Evolutionary conservation across 2,329 filamentous ascomycete genomes (phyloP).

Genomic region (Arthroderma sp.): DNA sequence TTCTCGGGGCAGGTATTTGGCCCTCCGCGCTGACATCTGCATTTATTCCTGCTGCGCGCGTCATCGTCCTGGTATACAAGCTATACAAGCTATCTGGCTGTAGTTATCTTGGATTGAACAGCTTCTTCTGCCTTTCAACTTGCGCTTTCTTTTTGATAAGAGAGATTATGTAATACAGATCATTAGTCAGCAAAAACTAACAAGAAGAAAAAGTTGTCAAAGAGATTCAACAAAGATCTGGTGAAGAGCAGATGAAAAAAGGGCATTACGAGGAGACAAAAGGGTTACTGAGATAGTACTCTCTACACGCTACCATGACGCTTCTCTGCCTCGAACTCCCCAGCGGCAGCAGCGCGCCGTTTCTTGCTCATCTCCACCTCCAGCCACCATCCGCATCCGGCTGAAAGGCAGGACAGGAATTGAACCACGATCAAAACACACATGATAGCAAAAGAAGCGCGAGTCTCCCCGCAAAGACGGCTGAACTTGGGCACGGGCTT

Average conservation of each 20-base stretch:
- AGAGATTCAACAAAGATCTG: background rate
- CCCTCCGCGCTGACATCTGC: background rate
- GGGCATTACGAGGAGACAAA: background rate
- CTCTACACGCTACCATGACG: background rate
- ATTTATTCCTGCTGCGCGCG: background rate
- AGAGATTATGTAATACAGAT: no score
- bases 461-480: conserved; percentile 28
- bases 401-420: background rate
- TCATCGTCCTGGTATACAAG: background rate
- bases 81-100: no score
- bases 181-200: no score
- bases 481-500: conserved; percentile 26
- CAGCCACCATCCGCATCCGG: conserved; percentile 13
- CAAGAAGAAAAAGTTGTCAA: no score
- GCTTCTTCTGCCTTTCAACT: no score
- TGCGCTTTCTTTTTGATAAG: no score
- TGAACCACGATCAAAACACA: conserved; percentile 24
- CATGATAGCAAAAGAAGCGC: conserved; percentile 27
- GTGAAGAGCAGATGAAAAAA: background rate
- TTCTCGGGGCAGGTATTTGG: no score
- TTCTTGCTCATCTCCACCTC: conserved; percentile 18
- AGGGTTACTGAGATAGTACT: background rate
- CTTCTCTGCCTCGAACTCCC: conserved; percentile 4
- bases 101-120: no score
- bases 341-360: background rate